A percentile compares a stretch with the other conserved stretches of the same genome.
Evolutionary conservation across 108 stramenopile species (phyloP).

Genomic region (Skeletonema costatum): DNA sequence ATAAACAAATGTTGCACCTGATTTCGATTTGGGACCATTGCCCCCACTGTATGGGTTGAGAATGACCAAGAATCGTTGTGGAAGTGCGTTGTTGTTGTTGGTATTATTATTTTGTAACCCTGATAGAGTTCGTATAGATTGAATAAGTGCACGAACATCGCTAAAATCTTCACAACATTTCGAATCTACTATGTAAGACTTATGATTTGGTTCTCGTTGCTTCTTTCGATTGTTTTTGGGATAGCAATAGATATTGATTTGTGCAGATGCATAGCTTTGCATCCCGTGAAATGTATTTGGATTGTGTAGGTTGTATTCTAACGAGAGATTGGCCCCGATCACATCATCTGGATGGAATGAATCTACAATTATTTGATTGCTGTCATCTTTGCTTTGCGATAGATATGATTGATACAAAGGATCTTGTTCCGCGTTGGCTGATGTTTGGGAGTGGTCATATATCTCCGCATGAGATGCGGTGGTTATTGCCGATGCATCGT

Average conservation of each 20-base stretch:
- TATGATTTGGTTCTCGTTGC: conserved; percentile 40
- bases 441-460: conserved; percentile 1
- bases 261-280: conserved; percentile 41
- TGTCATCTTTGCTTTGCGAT: not conserved
- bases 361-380: not conserved
- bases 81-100: conserved; percentile 11
- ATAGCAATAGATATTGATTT: conserved; percentile 62
- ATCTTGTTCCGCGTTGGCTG: not conserved
- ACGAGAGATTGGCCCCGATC: conserved; percentile 37
- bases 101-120: not conserved
- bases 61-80: conserved; percentile 56
- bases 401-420: conserved; percentile 26
- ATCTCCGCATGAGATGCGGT: not conserved
- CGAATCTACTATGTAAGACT: conserved; percentile 53
- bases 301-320: conserved; percentile 26
- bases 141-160: conserved; percentile 46
- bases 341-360: conserved; percentile 32
- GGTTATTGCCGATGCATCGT: not conserved
- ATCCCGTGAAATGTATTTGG: conserved; percentile 23
- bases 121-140: conserved; percentile 55
- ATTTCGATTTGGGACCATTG: conserved; percentile 28
- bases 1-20: conserved; percentile 48
- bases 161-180: conserved; percentile 65
- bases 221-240: conserved; percentile 33
- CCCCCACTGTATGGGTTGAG: conserved; percentile 83